These are phyloP conservation scores for Mortierella sp. DNA, from an alignment of 371 early-diverging fungal genomes.

Conservation along the genomic window DNA sequence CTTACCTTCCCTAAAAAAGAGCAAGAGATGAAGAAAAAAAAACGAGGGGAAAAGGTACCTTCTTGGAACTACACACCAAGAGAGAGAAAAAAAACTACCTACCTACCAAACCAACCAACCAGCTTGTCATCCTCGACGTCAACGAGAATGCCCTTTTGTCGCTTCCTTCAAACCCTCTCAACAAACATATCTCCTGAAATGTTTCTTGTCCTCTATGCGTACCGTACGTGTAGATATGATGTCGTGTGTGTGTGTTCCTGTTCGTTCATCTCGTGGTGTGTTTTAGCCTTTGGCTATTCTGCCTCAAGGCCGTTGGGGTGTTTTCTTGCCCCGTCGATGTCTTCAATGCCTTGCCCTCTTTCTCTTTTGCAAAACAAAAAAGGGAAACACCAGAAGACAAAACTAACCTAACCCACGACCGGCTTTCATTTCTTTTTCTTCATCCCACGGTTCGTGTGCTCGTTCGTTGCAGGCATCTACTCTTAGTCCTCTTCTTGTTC, in stretches of 20 bases:
- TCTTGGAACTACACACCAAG: background rate
- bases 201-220: background rate
- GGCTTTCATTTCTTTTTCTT: background rate
- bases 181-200: background rate
- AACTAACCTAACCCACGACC: background rate
- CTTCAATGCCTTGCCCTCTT: background rate
- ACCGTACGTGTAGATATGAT: background rate
- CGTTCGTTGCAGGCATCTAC: too few relatives aligned
- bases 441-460: background rate
- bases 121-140: background rate
- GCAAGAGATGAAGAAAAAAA: too few relatives aligned
- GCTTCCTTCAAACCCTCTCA: background rate
- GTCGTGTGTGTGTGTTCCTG: conserved; percentile 1
- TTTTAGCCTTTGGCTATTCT: conserved; percentile 4
- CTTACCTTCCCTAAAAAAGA: background rate
- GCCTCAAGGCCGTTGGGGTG: background rate
- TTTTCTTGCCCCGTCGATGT: background rate
- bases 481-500: background rate
- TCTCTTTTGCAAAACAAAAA: background rate
- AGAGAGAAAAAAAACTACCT: background rate
- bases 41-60: background rate
- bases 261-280: background rate
- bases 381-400: background rate
- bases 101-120: background rate
- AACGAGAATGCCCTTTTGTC: conserved; percentile 9